Evolutionary conservation across 148 eudicot genomes (phyloP).

Genomic region (Pouteria glomerata): DNA sequence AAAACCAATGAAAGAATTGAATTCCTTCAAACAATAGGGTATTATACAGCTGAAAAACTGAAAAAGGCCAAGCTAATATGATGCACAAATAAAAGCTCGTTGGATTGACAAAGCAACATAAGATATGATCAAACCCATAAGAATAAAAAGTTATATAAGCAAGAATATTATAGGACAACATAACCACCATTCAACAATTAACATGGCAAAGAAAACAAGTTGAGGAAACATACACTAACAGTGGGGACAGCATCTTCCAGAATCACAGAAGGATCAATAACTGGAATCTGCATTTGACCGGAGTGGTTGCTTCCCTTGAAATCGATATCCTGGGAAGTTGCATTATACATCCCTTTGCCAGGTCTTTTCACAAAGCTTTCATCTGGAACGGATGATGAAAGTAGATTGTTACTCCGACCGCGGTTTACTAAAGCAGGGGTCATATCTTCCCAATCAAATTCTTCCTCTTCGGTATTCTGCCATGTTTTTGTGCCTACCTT

Average conservation of each 20-base stretch:
- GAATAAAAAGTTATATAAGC: not conserved
- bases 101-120: not conserved
- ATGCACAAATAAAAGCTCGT: not conserved
- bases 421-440: conserved; percentile 47
- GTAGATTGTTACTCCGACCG: conserved; percentile 26
- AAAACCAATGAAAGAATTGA: no score
- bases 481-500: conserved; percentile 42
- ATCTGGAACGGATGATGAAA: conserved; percentile 27
- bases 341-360: conserved; percentile 27
- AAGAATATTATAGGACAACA: not conserved
- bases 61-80: not conserved
- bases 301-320: conserved; percentile 40
- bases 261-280: conserved; percentile 28
- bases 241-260: conserved; percentile 39
- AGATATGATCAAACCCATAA: not conserved
- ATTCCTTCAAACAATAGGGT: not conserved
- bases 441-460: conserved; percentile 85
- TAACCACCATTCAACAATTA: conserved; percentile 6
- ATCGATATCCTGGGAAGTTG: conserved; percentile 34
- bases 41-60: not conserved
- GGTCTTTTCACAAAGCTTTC: conserved; percentile 34
- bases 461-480: conserved; percentile 86
- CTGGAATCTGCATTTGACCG: conserved; percentile 22
- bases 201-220: conserved; percentile 13
- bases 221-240: conserved; percentile 44